phyloP scores from a whole-genome alignment of 1,139 yeast genomes.

The Fermentozyma sake region DNA sequence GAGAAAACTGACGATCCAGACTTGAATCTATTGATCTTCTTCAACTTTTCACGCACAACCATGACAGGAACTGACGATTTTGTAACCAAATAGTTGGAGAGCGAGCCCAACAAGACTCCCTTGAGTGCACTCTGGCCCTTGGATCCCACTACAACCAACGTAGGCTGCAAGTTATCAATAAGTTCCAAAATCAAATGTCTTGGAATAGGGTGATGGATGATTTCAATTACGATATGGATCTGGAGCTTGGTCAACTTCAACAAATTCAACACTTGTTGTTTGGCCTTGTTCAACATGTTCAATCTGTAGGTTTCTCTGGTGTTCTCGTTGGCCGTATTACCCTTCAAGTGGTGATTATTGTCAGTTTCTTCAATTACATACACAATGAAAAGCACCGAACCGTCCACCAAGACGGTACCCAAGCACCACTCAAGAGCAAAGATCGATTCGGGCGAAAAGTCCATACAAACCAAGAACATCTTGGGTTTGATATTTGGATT shows the following conservation, averaged over 20 bases:
- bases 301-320: constrained; percentile 49
- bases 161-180: constrained; percentile 78
- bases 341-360: constrained; percentile 40
- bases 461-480: constrained; percentile 73
- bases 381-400: constrained; percentile 75
- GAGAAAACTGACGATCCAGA: constrained; percentile 42
- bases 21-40: constrained; percentile 63
- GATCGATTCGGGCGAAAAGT: constrained; percentile 77
- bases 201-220: constrained; percentile 82
- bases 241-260: constrained; percentile 69
- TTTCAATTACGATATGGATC: constrained; percentile 71
- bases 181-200: constrained; percentile 79
- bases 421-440: constrained; percentile 89
- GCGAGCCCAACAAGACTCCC: constrained; percentile 72
- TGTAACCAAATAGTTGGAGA: constrained; percentile 72
- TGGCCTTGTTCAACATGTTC: constrained; percentile 58
- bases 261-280: constrained; percentile 54
- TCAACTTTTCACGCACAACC: constrained; percentile 82
- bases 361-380: constrained; percentile 74
- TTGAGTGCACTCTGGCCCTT: constrained; percentile 72
- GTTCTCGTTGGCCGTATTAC: constrained; percentile 36
- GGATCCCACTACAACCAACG: constrained; percentile 78
- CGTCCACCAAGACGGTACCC: constrained; percentile 82
- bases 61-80: constrained; percentile 82
- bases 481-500: constrained; percentile 53